phyloP scores from a whole-genome alignment of 1,284 basidiomycete genomes.

The Spongispora temasekensis region DNA sequence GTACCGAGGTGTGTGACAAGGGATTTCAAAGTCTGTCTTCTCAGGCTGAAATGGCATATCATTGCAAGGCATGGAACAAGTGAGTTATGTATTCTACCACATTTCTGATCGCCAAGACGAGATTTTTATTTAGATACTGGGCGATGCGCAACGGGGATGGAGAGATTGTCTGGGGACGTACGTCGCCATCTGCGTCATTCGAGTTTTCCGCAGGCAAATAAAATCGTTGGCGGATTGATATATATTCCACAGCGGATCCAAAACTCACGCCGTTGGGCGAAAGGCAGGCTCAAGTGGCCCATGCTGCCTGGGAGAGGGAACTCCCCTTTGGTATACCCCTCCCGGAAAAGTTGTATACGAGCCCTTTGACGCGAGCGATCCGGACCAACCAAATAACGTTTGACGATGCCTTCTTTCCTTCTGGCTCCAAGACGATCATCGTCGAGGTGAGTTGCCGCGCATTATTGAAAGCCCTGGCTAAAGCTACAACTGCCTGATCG shows the following conservation, averaged over 20 bases:
- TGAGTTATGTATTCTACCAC: conserved; percentile 34
- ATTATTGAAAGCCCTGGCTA: too few species aligned
- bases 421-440: conserved; percentile 38
- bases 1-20: conserved; percentile 46
- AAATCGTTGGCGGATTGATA: conserved; percentile 1
- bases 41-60: too few species aligned
- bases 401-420: conserved; percentile 39
- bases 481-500: not conserved
- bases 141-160: conserved; percentile 70
- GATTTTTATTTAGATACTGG: conserved; percentile 59
- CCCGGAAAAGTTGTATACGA: conserved; percentile 65
- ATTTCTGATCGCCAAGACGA: not conserved
- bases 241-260: conserved; percentile 60
- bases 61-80: conserved; percentile 52
- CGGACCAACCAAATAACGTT: conserved; percentile 71
- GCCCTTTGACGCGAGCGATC: conserved; percentile 74
- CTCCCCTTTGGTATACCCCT: conserved; percentile 52
- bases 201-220: not conserved
- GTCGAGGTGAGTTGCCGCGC: conserved; percentile 60
- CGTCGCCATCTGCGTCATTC: conserved; percentile 31
- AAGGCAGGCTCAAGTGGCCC: conserved; percentile 59
- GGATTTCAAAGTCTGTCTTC: not conserved
- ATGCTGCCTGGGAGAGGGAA: conserved; percentile 62
- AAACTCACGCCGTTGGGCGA: conserved; percentile 68
- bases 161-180: conserved; percentile 78